These are phyloP conservation scores for Marasmius tenuissimus DNA, from an alignment of 1,284 basidiomycete genomes.

Conservation along the genomic window DNA sequence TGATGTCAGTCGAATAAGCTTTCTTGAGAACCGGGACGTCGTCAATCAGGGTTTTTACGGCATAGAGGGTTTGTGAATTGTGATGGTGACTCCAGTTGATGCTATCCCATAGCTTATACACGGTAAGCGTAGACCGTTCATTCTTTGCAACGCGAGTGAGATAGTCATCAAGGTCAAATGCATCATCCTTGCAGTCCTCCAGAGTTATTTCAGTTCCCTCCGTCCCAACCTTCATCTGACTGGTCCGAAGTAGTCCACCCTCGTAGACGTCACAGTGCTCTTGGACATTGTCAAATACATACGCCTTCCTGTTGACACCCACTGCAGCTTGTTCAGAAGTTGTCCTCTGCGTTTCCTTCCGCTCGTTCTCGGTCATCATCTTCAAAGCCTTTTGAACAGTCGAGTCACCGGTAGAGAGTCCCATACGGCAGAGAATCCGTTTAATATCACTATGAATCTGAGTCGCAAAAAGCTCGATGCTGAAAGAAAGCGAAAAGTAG, in stretches of 20 bases:
- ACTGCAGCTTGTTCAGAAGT: neutral
- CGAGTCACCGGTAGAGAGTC: constrained; percentile 2
- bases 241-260: constrained; percentile 8
- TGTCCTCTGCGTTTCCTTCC: neutral
- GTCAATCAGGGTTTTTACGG: constrained; percentile 8
- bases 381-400: constrained; percentile 1
- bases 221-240: constrained; percentile 10
- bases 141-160: constrained; percentile 3
- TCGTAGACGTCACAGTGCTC: constrained; percentile 5
- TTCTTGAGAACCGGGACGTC: constrained; percentile 5
- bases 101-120: constrained; percentile 2
- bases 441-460: constrained; percentile 9
- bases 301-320: neutral
- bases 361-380: constrained; percentile 1
- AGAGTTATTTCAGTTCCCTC: constrained; percentile 7
- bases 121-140: constrained; percentile 11
- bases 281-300: constrained; percentile 13
- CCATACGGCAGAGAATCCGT: constrained; percentile 1
- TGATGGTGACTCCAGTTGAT: constrained; percentile 15
- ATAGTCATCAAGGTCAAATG: constrained; percentile 9
- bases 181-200: constrained; percentile 10
- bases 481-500: constrained; percentile 5
- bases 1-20: neutral
- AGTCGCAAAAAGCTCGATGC: constrained; percentile 4
- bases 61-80: constrained; percentile 1